Evolutionary conservation across 257 asterid species (phyloP), one percentile per base, ranked within the genome.

Genomic region (Solanum bukasovii): DNA sequence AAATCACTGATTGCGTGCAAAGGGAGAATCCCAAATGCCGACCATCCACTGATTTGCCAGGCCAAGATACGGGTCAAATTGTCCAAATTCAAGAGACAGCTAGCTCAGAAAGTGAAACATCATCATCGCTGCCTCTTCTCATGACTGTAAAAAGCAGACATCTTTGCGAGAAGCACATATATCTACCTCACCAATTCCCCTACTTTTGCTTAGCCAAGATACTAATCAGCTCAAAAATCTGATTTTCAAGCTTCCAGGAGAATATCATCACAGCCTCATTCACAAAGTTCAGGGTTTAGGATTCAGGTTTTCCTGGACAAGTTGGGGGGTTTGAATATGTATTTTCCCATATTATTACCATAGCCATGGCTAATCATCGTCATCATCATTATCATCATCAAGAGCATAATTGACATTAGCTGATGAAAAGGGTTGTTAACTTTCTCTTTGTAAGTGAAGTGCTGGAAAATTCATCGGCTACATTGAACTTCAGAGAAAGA

Each of bases 151-250:
- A 65, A 44, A 46, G 68, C 42, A 81, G 42, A 29, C 25, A 4
- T 23, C 85, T 49, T 46, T 16, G 85, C 18, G 42, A 16, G 38
- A 29, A 46, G 40, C 85, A 81, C 42, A 46, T 46, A 81, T 14
- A 81, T 6, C 27, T 5, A 81, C 85, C 85, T 46, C 85, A 29
- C 18, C 52, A 46, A 81, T 46, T 81, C 84, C 63, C 3, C 59
- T 31, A 3, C 21, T 13, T 40, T 82, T 90, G 89, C 90, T 90
- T 88, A 33, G 77, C 88, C 90, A 88, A 88, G 92, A 88, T 82
- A 82, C 88, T 71, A 56, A 25, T 40, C 86, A 31, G 67, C 37
- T 3, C 81, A 86, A 81, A 86, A 81, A 6, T 56, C 52, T 85
- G 84, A 59, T 5, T 33, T 18, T 87, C 67, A 52, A 25, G 88